Evolutionary conservation across 1,284 basidiomycete genomes (phyloP).

Genomic region (Cutaneotrichosporon mucoides): DNA sequence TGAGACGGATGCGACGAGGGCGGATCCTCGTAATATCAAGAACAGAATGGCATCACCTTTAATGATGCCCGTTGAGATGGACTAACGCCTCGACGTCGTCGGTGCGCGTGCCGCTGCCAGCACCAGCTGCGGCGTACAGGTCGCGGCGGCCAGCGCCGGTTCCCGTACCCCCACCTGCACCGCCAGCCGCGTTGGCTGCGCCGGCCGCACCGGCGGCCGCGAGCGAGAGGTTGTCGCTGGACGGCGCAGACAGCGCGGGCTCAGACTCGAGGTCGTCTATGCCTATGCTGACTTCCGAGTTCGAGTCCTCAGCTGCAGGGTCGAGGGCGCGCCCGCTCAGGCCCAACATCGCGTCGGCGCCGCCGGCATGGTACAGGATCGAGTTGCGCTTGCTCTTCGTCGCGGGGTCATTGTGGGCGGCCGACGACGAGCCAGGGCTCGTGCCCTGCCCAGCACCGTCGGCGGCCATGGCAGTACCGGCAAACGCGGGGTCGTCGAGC

Average conservation of each 20-base stretch:
- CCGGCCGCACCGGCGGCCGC: not conserved
- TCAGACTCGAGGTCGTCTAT: conserved; percentile 19
- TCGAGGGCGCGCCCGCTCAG: conserved; percentile 41
- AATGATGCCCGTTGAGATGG: no score
- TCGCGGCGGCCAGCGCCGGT: no score
- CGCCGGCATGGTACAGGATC: conserved; percentile 45
- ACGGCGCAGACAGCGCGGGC: conserved; percentile 11
- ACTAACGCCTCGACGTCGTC: no score
- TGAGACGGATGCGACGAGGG: no score
- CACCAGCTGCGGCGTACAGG: no score
- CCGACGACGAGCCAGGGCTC: not conserved
- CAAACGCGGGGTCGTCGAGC: conserved; percentile 8
- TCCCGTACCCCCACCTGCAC: no score
- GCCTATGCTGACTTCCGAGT: conserved; percentile 12
- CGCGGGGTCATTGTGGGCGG: conserved; percentile 5
- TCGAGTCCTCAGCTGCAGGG: conserved; percentile 23
- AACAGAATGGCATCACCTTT: no score
- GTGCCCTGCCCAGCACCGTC: conserved; percentile 27
- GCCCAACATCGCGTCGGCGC: conserved; percentile 43
- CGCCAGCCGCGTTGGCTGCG: no score
- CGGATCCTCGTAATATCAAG: no score
- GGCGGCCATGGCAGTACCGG: conserved; percentile 31
- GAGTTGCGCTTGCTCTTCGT: conserved; percentile 46
- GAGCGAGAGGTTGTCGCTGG: conserved; percentile 13
- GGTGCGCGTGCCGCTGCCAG: no score